Base-by-base conservation (phyloP, 2,329 filamentous ascomycete genomes). In the Beauveria brongniartii region DNA sequence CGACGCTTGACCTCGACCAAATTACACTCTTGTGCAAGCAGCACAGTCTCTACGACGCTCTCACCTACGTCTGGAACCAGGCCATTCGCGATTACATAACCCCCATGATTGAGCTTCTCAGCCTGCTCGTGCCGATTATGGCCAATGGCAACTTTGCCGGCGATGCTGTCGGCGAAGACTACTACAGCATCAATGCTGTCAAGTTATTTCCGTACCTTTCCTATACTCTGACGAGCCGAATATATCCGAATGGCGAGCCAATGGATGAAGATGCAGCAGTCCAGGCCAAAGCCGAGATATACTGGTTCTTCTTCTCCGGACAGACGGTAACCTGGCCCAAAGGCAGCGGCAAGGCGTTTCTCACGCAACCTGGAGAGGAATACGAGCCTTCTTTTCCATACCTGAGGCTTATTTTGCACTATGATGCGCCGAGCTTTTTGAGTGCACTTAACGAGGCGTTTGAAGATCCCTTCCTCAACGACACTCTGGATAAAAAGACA, bases 381-480 rank as follows among this genome's bases (percentile, higher is more conserved):
- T 74, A 82, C 5, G 87, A 93, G 67, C 88, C 89, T 0, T 86
- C 90, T 0, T 97, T 96, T 69, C 89, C 91, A 0, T 93, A 95
- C 69, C 80, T 99, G 18, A 85, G 89, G 47, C 82, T 91, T 66
- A 86, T 99, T 53, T 81, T 99, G 51, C 87, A 90, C 64, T 96
- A 95, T 66, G 92, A 97, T 72, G 87, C 92, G 0, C 85, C 92
- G 1, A 97, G 91, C 72, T 96, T 97, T 67, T 82, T 99, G 76
- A 97, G 92, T 71, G 91, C 93, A 67, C 77, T 99, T 46, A 99
- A 99, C 67, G 95, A 99, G 73, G 94, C 93, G 1, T 99, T 99
- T 67, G 94, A 99, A 71, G 93, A 99, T 69, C 81, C 87, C 0
- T 99, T 96, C 67, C 77, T 99, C 60, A 99, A 99, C 67, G 90